phyloP scores from a whole-genome alignment of 176 grass and related monocot genomes.

The Phoenix roebelenii region DNA sequence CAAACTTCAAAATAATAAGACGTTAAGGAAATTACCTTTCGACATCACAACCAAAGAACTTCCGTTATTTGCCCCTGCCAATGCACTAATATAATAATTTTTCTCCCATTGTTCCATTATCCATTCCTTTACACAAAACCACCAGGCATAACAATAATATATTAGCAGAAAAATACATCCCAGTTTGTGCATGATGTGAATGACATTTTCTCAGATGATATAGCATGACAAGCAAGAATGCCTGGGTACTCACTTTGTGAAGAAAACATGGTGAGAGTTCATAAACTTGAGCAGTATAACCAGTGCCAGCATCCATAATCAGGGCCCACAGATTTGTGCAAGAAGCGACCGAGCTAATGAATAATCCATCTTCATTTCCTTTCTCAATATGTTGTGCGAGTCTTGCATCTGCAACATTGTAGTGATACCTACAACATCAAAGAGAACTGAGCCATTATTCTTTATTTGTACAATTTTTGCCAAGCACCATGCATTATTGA shows the following conservation, averaged over 20 bases:
- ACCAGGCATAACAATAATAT: not conserved
- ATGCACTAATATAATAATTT: constrained; percentile 73
- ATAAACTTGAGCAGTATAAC: constrained; percentile 79
- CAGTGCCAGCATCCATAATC: constrained; percentile 97
- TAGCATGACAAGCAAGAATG: not conserved
- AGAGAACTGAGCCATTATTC: constrained; percentile 7
- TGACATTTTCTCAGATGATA: constrained; percentile 10
- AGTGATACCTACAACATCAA: constrained; percentile 65
- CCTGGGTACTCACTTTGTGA: constrained; percentile 45
- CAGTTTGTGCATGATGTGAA: not conserved
- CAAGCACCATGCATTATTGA: not conserved
- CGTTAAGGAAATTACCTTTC: constrained; percentile 44
- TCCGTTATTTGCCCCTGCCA: constrained; percentile 70
- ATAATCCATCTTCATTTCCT: constrained; percentile 88
- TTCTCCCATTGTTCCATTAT: constrained; percentile 99
- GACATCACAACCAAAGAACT: constrained; percentile 94
- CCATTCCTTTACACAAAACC: constrained; percentile 54
- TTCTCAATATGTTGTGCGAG: constrained; percentile 67
- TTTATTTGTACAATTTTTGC: not conserved
- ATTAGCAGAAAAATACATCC: no score
- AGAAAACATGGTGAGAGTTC: constrained; percentile 70
- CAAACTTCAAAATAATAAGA: not conserved
- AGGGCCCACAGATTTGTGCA: constrained; percentile 84
- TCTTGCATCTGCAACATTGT: constrained; percentile 79
- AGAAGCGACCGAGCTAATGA: constrained; percentile 83